phyloP scores from a whole-genome alignment of 2,329 filamentous ascomycete species.

The Leptosphaerulina australis region DNA sequence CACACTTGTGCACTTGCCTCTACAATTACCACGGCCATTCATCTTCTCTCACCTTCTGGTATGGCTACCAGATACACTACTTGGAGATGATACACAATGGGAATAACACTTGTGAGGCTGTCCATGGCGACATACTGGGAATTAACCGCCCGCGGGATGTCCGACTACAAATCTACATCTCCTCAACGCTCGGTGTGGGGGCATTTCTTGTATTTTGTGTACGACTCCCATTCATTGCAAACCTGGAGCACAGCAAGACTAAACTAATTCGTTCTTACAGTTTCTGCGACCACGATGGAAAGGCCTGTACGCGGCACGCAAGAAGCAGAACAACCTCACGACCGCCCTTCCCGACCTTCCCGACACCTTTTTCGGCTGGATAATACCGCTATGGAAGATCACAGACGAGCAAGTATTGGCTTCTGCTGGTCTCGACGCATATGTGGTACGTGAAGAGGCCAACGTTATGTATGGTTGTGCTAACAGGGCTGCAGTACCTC shows the following conservation, averaged over 20 bases:
- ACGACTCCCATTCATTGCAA: slow-evolving; percentile 42
- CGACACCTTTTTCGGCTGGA: slow-evolving; percentile 90
- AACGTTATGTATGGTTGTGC: background rate
- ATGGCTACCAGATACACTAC: slow-evolving; percentile 11
- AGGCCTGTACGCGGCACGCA: slow-evolving; percentile 85
- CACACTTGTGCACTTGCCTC: slow-evolving; percentile 8
- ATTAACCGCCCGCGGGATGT: slow-evolving; percentile 52
- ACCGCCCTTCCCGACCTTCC: slow-evolving; percentile 77
- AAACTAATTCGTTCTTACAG: slow-evolving; percentile 55
- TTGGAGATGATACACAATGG: slow-evolving; percentile 31
- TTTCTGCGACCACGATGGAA: slow-evolving; percentile 90
- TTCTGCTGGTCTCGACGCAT: slow-evolving; percentile 92
- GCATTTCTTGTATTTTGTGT: slow-evolving; percentile 81
- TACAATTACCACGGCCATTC: slow-evolving; percentile 3
- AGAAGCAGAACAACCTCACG: slow-evolving; percentile 71
- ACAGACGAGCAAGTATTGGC: slow-evolving; percentile 88
- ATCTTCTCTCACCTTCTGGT: slow-evolving; percentile 1
- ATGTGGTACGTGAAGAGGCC: slow-evolving; percentile 67
- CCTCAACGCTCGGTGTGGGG: slow-evolving; percentile 69
- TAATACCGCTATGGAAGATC: slow-evolving; percentile 80
- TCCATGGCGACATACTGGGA: slow-evolving; percentile 39
- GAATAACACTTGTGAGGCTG: slow-evolving; percentile 24
- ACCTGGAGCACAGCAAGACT: background rate
- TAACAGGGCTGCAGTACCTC: slow-evolving; percentile 66
- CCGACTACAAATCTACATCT: slow-evolving; percentile 71